Evolutionary conservation across 139 green algal genomes (phyloP), one percentile per base, ranked within the genome.

Genomic region (Edaphochlamys debaryana): DNA sequence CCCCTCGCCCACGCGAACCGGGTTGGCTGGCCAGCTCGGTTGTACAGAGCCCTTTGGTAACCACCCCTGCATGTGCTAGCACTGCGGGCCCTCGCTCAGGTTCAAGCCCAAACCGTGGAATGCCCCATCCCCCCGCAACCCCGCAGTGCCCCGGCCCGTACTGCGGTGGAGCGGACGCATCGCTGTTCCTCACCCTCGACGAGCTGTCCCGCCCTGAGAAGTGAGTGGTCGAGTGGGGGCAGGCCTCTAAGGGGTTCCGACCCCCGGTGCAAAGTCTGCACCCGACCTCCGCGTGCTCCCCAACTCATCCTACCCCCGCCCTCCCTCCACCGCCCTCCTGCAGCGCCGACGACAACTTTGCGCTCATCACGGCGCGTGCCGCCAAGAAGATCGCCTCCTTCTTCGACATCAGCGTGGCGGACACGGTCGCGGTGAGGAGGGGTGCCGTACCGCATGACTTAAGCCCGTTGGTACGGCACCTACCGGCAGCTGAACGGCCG

Each of bases 381-480:
- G 70, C 70, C 48, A 63, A 32, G 34, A 66, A 67, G 23, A 67
- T 79, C 3, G 71, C 71, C 1, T 36, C 34, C 32, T 79, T 79
- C 52, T 79, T 68, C 71, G 71, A 67, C 19, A 23, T 50, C 11
- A 45, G 27, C 20, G 71, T 67, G 2, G 71, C 71, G 4, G 71
- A 79, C 71, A 79, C 71, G 0, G 9, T 79, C 34, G 71, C 71
- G 71, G 71, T 79, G 50, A 27, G 71, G 36, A 4, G 42, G 29
- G 27, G 6, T 36, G 4, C 19, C 15, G 29, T 27, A 62, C 6
- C 17, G 52, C 9, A 23, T 54, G 30, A 5, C 29, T 19, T 36
- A 3, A 37, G 58, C 8, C 25, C 6, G 29, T 15, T 67, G 30
- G 29, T 30, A 30, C 20, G 22, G 23, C 20, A 9, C n/a, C n/a